phyloP scores from a whole-genome alignment of 2,329 filamentous ascomycete genomes.

The Penicillium sp. region DNA sequence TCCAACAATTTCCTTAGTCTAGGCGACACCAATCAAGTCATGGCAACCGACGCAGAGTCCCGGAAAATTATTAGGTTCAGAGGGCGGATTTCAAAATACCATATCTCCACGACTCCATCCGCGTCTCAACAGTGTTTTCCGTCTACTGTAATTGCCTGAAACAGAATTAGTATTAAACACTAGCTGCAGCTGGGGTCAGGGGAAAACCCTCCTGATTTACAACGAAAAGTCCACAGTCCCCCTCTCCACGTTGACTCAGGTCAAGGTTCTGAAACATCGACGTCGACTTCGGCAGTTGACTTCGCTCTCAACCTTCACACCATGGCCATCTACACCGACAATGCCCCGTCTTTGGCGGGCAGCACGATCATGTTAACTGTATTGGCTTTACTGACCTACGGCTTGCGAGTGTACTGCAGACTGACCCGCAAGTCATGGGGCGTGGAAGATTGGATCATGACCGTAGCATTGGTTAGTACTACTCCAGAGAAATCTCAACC shows the following conservation, averaged over 20 bases:
- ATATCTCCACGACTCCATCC: neutral
- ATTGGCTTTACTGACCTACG: constrained; percentile 17
- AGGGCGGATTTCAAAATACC: neutral
- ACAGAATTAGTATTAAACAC: neutral
- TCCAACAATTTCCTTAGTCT: neutral
- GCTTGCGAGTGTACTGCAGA: constrained; percentile 21
- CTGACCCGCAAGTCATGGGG: constrained; percentile 21
- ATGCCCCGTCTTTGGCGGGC: constrained; percentile 20
- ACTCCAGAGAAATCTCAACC: neutral
- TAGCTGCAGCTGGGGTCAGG: neutral
- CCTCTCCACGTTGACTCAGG: neutral
- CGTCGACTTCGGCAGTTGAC: neutral
- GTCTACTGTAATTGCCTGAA: neutral
- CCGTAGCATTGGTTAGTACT: constrained; percentile 19
- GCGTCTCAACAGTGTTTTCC: neutral
- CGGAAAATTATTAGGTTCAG: neutral
- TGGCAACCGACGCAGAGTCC: neutral
- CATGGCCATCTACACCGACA: constrained; percentile 23
- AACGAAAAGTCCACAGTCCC: neutral
- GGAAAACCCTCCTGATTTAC: neutral
- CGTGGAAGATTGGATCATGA: constrained; percentile 27
- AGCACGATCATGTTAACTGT: constrained; percentile 23
- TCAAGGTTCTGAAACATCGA: neutral
- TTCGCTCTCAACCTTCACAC: neutral
- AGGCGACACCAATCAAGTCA: neutral